These are phyloP conservation scores for Clavispora vitiphila DNA, from an alignment of 805 yeast genomes.

Conservation along the genomic window DNA sequence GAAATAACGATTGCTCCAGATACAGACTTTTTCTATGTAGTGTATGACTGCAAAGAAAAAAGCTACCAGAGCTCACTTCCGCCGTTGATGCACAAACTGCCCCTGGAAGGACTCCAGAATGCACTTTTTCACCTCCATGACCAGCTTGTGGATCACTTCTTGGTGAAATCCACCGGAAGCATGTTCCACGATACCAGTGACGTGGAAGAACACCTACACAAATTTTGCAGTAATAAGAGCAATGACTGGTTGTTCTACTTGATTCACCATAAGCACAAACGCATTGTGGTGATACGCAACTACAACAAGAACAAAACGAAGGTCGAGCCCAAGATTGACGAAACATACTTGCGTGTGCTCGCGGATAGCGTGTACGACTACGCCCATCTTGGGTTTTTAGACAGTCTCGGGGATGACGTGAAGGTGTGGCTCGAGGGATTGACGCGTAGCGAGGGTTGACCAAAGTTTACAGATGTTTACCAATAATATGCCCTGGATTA, in stretches of 20 bases:
- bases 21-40: constrained; percentile 33
- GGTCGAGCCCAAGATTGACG: constrained; percentile 6
- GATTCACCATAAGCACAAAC: constrained; percentile 24
- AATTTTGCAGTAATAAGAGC: constrained; percentile 31
- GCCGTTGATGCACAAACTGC: constrained; percentile 18
- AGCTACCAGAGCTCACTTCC: constrained; percentile 35
- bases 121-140: constrained; percentile 38
- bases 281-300: constrained; percentile 32
- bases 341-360: constrained; percentile 9
- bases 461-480: no score
- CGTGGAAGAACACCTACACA: constrained; percentile 35
- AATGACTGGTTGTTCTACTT: constrained; percentile 42
- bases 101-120: constrained; percentile 13
- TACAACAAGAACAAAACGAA: constrained; percentile 18
- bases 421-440: constrained; percentile 35
- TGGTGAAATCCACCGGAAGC: constrained; percentile 18
- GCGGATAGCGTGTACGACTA: constrained; percentile 26
- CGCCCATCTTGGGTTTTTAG: constrained; percentile 33
- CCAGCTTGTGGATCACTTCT: constrained; percentile 28
- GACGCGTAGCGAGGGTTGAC: constrained; percentile 1
- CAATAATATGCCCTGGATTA: not conserved
- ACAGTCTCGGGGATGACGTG: constrained; percentile 39
- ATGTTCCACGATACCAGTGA: constrained; percentile 18
- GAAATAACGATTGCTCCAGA: constrained; percentile 12
- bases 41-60: constrained; percentile 22